Conservation (phyloP, 257 asterid genomes). For the Asclepias syriaca region DNA sequence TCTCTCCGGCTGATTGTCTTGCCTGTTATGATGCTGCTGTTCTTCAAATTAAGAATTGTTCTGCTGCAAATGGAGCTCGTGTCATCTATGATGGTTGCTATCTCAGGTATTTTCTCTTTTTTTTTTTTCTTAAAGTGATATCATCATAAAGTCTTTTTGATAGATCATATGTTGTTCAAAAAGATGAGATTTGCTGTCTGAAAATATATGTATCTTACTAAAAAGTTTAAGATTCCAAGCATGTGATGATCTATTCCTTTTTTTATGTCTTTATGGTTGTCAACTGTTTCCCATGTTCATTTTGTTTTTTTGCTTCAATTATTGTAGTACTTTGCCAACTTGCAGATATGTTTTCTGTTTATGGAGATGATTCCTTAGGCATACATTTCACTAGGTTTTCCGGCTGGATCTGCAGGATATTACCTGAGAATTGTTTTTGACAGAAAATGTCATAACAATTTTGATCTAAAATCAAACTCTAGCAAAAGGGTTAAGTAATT, state of each 20-base stretch:
- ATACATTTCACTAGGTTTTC: neutral
- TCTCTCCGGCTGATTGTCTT: conserved; percentile 52
- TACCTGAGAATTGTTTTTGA: neutral
- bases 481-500: neutral
- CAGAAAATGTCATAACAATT: neutral
- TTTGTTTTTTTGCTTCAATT: neutral
- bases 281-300: neutral
- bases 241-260: neutral
- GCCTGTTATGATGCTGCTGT: conserved; percentile 76
- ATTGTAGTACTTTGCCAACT: neutral
- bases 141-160: neutral
- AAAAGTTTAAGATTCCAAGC: neutral
- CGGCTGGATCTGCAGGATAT: neutral
- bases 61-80: conserved; percentile 80
- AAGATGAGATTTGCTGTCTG: neutral
- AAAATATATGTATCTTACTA: neutral
- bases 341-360: neutral
- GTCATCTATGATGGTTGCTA: conserved; percentile 81
- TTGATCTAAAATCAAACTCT: neutral
- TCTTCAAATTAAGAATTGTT: conserved; percentile 53
- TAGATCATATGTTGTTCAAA: neutral
- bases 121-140: neutral
- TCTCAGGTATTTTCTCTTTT: conserved; percentile 45
- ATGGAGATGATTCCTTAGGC: neutral
- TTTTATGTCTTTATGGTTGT: neutral